Conservation (phyloP, 495 filamentous ascomycete species). For the Ramalina peruviana region DNA sequence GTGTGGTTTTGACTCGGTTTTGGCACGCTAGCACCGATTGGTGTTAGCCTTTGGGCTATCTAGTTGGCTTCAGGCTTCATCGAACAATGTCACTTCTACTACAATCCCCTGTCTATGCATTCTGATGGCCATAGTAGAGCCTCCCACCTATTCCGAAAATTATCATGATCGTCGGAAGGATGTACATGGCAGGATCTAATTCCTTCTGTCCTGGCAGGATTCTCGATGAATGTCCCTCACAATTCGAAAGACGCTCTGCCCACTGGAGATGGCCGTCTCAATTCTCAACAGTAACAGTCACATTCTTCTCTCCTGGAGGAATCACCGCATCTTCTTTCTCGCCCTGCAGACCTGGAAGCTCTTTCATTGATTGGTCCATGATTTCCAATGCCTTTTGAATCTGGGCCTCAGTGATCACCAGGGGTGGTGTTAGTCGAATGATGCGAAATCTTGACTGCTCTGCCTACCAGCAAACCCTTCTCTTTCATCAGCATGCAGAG, state of each 20-base stretch:
- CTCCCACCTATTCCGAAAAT: not conserved
- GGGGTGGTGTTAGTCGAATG: constrained; percentile 46
- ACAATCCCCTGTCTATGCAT: too few relatives aligned
- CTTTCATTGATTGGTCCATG: constrained; percentile 33
- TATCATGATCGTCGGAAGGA: not conserved
- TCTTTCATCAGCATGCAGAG: constrained; percentile 89
- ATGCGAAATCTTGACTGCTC: constrained; percentile 43
- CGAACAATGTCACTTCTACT: too few relatives aligned
- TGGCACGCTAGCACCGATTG: not conserved
- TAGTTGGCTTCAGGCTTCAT: too few relatives aligned
- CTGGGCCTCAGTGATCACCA: constrained; percentile 44
- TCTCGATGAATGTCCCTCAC: not conserved
- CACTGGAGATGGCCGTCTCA: constrained; percentile 12
- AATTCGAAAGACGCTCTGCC: not conserved
- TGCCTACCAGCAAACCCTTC: constrained; percentile 79
- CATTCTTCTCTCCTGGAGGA: constrained; percentile 35
- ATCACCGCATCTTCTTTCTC: constrained; percentile 31
- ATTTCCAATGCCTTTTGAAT: constrained; percentile 34
- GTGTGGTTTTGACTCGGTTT: constrained; percentile 8
- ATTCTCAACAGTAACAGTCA: constrained; percentile 36
- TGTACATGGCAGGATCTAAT: not conserved
- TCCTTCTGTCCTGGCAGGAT: not conserved
- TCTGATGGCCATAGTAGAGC: too few relatives aligned
- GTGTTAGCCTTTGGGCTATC: not conserved
- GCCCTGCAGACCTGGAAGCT: constrained; percentile 37